These are phyloP conservation scores for Carex myosuroides DNA, from an alignment of 176 grass and related monocot species.

Conservation along the genomic window DNA sequence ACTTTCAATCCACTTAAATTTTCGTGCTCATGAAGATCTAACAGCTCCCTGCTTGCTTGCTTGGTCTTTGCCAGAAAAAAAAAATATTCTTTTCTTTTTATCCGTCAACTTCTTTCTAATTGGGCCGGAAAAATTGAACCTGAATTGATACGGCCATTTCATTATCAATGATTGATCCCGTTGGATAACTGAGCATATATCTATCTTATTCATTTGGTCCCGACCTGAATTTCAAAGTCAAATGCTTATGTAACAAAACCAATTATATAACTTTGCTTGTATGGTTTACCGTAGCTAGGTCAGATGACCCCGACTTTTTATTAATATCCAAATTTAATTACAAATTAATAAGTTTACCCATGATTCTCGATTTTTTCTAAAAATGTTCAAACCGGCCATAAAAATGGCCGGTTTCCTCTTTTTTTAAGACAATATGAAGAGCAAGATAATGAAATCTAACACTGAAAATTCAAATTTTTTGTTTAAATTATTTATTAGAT, in stretches of 20 bases:
- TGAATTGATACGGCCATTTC: background rate
- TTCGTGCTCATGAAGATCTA: background rate
- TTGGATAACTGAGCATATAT: constrained; percentile 4
- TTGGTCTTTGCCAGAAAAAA: background rate
- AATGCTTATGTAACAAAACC: background rate
- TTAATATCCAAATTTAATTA: no score
- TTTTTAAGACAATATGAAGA: no score
- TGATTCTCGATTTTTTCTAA: no score
- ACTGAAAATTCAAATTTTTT: no score
- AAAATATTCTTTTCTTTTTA: background rate
- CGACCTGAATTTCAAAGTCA: background rate
- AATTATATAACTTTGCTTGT: background rate
- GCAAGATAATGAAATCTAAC: no score
- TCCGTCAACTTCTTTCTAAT: background rate
- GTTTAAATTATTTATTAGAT: no score
- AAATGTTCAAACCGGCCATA: no score
- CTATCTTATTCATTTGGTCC: background rate
- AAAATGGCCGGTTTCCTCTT: no score
- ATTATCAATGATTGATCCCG: background rate
- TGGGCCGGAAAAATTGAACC: background rate
- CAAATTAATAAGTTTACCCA: no score
- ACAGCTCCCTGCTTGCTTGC: background rate
- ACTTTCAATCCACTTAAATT: no score
- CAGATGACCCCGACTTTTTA: background rate
- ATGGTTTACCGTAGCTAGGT: background rate